Conservation (phyloP, 83 land plant species). For the Isoetes engelmannii region DNA sequence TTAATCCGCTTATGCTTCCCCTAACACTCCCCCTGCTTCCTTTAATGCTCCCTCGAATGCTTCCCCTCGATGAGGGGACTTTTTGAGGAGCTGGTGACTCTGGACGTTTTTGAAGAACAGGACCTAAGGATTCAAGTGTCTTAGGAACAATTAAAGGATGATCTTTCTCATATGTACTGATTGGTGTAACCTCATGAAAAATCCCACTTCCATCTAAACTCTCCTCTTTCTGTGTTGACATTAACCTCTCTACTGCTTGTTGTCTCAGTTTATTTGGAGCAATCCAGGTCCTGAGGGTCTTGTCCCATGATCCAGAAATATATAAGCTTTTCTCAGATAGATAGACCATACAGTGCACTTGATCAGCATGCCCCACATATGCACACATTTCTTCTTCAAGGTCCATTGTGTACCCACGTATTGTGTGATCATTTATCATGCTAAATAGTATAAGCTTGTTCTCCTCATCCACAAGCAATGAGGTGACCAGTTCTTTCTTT, state of each 20-base stretch:
- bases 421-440: constrained; percentile 15
- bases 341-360: constrained; percentile 24
- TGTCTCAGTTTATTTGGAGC: constrained; percentile 9
- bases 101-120: not conserved
- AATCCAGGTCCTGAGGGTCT: constrained; percentile 22
- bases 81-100: not conserved
- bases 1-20: not conserved
- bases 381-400: constrained; percentile 23
- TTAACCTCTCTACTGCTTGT: not conserved
- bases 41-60: not conserved
- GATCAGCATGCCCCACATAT: constrained; percentile 32
- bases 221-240: not conserved
- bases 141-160: constrained; percentile 25
- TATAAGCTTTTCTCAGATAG: constrained; percentile 17
- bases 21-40: not conserved
- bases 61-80: constrained; percentile 1
- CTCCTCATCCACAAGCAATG: constrained; percentile 22
- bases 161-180: constrained; percentile 27
- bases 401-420: constrained; percentile 13
- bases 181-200: not conserved
- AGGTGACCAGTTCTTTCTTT: constrained; percentile 19
- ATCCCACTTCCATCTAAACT: not conserved
- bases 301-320: constrained; percentile 30
- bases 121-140: not conserved
- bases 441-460: constrained; percentile 23